Percentiles rank a stretch among this genome's conserved stretches.
Evolutionary conservation across 176 grass and related monocot species (phyloP).

Genomic region (Bolboschoenus planiculmis): DNA sequence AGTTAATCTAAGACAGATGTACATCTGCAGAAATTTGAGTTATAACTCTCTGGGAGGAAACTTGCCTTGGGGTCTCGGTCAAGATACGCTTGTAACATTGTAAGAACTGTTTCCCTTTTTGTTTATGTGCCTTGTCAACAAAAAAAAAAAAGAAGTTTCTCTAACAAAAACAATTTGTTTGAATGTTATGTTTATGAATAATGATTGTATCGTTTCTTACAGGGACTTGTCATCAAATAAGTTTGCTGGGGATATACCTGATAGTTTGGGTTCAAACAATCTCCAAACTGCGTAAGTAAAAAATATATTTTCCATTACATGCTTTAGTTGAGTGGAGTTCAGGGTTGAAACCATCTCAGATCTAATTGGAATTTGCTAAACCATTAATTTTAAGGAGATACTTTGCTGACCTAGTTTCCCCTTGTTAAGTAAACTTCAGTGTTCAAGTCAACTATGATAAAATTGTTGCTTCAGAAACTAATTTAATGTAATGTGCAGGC

Average conservation of each 20-base stretch:
- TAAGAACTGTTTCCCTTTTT: constrained; percentile 32
- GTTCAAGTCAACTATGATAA: background rate
- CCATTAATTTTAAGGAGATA: constrained; percentile 1
- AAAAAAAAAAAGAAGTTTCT: background rate
- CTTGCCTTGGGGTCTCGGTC: constrained; percentile 72
- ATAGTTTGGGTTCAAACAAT: constrained; percentile 72
- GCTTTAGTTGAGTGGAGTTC: background rate
- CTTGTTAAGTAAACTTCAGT: background rate
- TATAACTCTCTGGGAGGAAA: constrained; percentile 84
- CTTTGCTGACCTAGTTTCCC: constrained; percentile 3
- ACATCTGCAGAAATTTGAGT: constrained; percentile 74
- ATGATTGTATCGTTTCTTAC: constrained; percentile 21
- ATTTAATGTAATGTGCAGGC: constrained; percentile 33
- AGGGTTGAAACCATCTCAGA: background rate
- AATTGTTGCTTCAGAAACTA: background rate
- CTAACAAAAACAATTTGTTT: background rate
- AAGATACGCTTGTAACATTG: constrained; percentile 63
- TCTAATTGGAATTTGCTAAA: background rate
- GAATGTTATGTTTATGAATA: constrained; percentile 17
- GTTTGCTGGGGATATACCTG: constrained; percentile 73
- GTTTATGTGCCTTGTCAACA: background rate
- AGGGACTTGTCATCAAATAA: constrained; percentile 96
- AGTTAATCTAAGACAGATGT: background rate
- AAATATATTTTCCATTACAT: background rate
- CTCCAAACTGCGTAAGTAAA: constrained; percentile 72